phyloP scores from a whole-genome alignment of 2,329 filamentous ascomycete species.

The Penicillium oxalicum region DNA sequence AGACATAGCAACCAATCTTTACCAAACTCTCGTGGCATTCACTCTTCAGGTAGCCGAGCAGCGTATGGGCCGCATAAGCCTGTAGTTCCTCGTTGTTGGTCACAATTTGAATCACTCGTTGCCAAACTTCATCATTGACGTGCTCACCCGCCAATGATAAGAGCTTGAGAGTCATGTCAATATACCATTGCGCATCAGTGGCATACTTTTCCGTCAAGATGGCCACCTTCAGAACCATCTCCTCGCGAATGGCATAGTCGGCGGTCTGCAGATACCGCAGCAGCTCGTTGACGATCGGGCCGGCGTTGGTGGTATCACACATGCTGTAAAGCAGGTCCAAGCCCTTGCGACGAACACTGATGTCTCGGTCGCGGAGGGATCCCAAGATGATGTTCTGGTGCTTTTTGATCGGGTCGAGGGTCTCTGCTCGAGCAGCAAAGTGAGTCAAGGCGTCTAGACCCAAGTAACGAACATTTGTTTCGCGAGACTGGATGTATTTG shows the following conservation, averaged over 20 bases:
- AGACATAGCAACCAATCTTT: conserved; percentile 93
- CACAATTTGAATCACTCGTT: conserved; percentile 95
- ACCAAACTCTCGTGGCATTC: conserved; percentile 96
- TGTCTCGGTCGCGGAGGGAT: conserved; percentile 89
- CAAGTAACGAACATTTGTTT: conserved; percentile 95
- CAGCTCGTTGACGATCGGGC: conserved; percentile 87
- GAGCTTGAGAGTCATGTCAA: conserved; percentile 89
- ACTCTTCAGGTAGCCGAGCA: conserved; percentile 83
- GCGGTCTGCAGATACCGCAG: conserved; percentile 92
- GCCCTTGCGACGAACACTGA: conserved; percentile 92
- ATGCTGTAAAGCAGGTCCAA: conserved; percentile 98
- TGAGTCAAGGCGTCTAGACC: conserved; percentile 98
- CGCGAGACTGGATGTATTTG: conserved; percentile 91
- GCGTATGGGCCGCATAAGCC: conserved; percentile 90
- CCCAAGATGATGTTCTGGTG: conserved; percentile 95
- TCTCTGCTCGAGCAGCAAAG: conserved; percentile 86
- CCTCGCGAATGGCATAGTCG: conserved; percentile 95
- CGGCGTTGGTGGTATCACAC: conserved; percentile 94
- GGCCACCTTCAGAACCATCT: conserved; percentile 98
- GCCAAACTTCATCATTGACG: conserved; percentile 98
- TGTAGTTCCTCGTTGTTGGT: conserved; percentile 99
- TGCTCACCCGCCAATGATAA: conserved; percentile 97
- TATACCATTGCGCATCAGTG: conserved; percentile 98
- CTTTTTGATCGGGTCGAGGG: conserved; percentile 93
- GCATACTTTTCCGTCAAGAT: conserved; percentile 98